Conservation (phyloP, 257 asterid genomes). For the Solanum bulbocastanum region DNA sequence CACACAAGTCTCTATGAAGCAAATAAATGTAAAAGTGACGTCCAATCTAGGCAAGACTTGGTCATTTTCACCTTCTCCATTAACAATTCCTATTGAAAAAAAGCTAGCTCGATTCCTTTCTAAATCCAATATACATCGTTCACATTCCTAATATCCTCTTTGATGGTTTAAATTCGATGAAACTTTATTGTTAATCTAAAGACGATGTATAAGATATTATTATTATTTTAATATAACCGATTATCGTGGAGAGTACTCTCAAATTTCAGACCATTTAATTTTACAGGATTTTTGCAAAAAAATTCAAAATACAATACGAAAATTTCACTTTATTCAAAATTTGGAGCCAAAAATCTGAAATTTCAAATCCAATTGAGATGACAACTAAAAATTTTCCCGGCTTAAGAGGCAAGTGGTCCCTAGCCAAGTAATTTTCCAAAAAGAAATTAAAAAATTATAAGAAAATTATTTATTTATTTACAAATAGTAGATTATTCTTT, state of each 20-base stretch:
- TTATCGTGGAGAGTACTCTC: background rate
- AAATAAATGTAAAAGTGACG: background rate
- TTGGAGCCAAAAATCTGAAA: background rate
- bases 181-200: background rate
- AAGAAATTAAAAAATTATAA: background rate
- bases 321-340: background rate
- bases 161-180: accelerated
- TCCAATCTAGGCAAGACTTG: background rate
- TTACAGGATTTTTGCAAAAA: background rate
- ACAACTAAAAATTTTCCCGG: background rate
- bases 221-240: background rate
- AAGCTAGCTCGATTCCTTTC: background rate
- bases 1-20: background rate
- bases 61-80: background rate
- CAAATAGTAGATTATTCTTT: background rate
- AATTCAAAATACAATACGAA: background rate
- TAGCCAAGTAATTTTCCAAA: background rate
- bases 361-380: background rate
- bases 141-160: background rate
- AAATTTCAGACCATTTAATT: background rate
- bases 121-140: background rate
- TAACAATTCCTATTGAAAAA: background rate
- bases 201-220: background rate
- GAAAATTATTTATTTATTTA: background rate
- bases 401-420: background rate